phyloP scores from a whole-genome alignment of 768 basidiomycete genomes.

The Psilocybe subaeruginosa region DNA sequence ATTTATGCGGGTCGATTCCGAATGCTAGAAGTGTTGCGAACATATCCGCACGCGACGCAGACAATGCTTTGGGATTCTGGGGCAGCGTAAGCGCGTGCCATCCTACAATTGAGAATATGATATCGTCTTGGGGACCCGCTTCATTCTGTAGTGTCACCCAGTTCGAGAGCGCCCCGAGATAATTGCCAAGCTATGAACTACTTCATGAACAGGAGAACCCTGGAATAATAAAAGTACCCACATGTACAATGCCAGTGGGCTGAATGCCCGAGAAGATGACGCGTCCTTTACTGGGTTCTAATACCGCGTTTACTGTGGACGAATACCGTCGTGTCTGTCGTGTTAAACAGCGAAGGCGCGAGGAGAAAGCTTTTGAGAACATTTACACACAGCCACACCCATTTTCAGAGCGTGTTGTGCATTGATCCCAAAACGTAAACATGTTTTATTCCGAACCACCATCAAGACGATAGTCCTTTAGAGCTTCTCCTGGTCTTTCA shows the following conservation, averaged over 20 bases:
- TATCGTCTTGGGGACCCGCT: slow-evolving; percentile 56
- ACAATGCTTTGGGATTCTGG: slow-evolving; percentile 72
- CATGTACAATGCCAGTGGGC: slow-evolving; percentile 91
- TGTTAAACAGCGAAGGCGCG: slow-evolving; percentile 14
- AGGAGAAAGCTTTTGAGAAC: slow-evolving; percentile 16
- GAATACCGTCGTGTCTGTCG: slow-evolving; percentile 22
- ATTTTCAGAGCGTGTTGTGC: slow-evolving; percentile 15
- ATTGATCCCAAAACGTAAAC: slow-evolving; percentile 15
- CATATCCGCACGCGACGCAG: slow-evolving; percentile 70
- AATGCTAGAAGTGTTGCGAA: slow-evolving; percentile 83
- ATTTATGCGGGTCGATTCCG: slow-evolving; percentile 78
- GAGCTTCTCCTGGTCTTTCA: slow-evolving; percentile 5
- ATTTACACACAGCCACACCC: slow-evolving; percentile 36
- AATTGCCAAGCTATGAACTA: slow-evolving; percentile 79
- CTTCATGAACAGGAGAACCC: neutral
- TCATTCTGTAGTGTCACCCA: slow-evolving; percentile 83
- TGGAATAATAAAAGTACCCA: slow-evolving; percentile 35
- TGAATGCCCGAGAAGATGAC: slow-evolving; percentile 91
- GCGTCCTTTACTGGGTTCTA: slow-evolving; percentile 23
- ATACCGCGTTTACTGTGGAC: slow-evolving; percentile 10
- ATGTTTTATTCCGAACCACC: slow-evolving; percentile 23
- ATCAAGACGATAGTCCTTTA: slow-evolving; percentile 2
- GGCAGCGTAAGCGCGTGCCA: slow-evolving; percentile 95
- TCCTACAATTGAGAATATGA: slow-evolving; percentile 89
- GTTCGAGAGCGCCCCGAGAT: slow-evolving; percentile 86